Evolutionary conservation across 1,139 yeast species (phyloP), one percentile per base, ranked within the genome.

Genomic region (Sugiyamaella japonica): DNA sequence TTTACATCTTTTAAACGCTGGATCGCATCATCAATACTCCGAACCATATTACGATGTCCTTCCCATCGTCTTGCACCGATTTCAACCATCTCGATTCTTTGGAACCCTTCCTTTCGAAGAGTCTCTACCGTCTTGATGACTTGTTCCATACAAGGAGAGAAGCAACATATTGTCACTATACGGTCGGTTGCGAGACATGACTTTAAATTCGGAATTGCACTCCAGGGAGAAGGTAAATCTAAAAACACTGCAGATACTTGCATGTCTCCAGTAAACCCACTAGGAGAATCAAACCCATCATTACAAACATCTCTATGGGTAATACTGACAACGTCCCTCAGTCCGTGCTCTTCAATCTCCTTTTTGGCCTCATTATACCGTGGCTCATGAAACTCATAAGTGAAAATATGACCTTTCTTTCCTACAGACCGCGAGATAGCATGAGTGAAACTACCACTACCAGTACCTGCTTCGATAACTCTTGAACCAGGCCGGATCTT

Each of bases 141-240:
- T 73, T 95, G 99, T 71, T 95, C 99, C 53, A 95, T 89, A 71
- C 99, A 95, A 8, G 99, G 99, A 36, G 96, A 88, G 69, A 93
- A 93, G 70, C 98, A 93, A 72, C 99, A 93, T 52, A 93, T 79
- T 1, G 86, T 84, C 10, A 83, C 86, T 43, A 78, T 74, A 56
- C 77, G 75, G 23, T 73, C 73, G 7, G 72, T 69, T n/a, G 86
- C 73, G 16, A 89, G 77, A 3, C 87, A 95, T 1, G 64, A 58
- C 25, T 76, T 73, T 47, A 93, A 73, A 68, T 87, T 86, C 6
- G 91, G 90, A 55, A 95, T 86, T 9, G 99, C 99, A 28, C 84
- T 84, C 98, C 99, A 93, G 3, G 99, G 99, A 5, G 97, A 85
- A 1, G 99, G 99, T 50, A 95, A 78, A 68, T 95, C 99, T 61